A percentile compares a stretch with the other conserved stretches of the same genome.
Conservation (phyloP, 106 monocot genomes). For the Acanthochlamys bracteata region DNA sequence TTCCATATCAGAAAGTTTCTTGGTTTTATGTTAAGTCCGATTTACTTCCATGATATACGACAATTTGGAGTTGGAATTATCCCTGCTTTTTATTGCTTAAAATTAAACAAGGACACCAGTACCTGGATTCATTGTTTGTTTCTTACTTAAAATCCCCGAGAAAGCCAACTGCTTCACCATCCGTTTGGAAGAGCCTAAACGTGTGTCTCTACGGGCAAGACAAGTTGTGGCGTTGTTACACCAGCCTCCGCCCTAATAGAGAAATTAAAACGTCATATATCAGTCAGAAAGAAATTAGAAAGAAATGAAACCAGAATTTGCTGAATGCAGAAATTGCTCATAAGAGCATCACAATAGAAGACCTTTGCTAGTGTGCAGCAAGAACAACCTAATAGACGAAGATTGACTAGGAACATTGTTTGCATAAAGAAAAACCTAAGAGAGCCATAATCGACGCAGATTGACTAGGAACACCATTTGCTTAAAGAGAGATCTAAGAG, state of each 20-base stretch:
- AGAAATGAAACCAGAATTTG: too few species aligned
- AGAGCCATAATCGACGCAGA: too few species aligned
- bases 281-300: not conserved
- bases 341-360: too few species aligned
- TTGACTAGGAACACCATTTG: too few species aligned
- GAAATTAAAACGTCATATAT: not conserved
- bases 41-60: not conserved
- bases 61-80: not conserved
- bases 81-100: too few species aligned
- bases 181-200: conserved; percentile 65
- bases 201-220: conserved; percentile 39
- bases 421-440: too few species aligned
- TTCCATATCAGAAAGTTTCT: too few species aligned
- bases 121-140: conserved; percentile 59
- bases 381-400: too few species aligned
- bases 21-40: not conserved
- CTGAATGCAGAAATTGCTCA: too few species aligned
- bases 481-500: too few species aligned
- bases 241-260: conserved; percentile 83
- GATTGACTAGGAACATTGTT: too few species aligned
- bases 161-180: conserved; percentile 62
- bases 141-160: conserved; percentile 70
- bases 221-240: conserved; percentile 65
- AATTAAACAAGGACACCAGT: not conserved
- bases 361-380: too few species aligned